Evolutionary conservation across 1,139 yeast species (phyloP).

Genomic region (Meyerozyma elateridarum): DNA sequence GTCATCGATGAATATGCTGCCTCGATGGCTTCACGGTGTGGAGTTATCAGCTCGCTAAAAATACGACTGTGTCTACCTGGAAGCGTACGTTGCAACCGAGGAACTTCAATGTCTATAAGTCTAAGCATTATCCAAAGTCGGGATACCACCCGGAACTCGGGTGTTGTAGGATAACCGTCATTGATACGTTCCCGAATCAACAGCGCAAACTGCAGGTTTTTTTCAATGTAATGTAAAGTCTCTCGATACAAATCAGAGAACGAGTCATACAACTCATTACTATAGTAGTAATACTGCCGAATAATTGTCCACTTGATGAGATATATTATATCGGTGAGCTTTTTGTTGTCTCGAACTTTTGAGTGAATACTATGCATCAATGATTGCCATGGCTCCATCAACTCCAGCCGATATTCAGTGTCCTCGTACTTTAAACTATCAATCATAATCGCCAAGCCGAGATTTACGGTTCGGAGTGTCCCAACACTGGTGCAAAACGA

Average conservation of each 20-base stretch:
- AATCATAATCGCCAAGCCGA: background rate
- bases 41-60: slow-evolving; percentile 24
- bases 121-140: slow-evolving; percentile 29
- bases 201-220: slow-evolving; percentile 2
- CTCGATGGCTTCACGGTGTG: slow-evolving; percentile 18
- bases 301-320: slow-evolving; percentile 29
- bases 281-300: slow-evolving; percentile 22
- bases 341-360: slow-evolving; percentile 17
- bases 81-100: slow-evolving; percentile 31
- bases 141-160: slow-evolving; percentile 19
- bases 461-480: slow-evolving; percentile 1
- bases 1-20: slow-evolving; percentile 10
- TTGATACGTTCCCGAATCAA: slow-evolving; percentile 1
- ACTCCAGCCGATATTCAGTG: too few relatives aligned
- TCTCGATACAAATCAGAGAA: slow-evolving; percentile 29
- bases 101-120: slow-evolving; percentile 24
- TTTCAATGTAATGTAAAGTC: slow-evolving; percentile 21
- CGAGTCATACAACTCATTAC: slow-evolving; percentile 21
- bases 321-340: slow-evolving; percentile 23
- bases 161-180: slow-evolving; percentile 9
- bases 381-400: slow-evolving; percentile 19
- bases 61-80: slow-evolving; percentile 26
- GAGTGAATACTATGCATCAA: slow-evolving; percentile 20
- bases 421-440: background rate
- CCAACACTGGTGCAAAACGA: background rate